Conservation (phyloP, 768 basidiomycete genomes). For the Mycena rosella region DNA sequence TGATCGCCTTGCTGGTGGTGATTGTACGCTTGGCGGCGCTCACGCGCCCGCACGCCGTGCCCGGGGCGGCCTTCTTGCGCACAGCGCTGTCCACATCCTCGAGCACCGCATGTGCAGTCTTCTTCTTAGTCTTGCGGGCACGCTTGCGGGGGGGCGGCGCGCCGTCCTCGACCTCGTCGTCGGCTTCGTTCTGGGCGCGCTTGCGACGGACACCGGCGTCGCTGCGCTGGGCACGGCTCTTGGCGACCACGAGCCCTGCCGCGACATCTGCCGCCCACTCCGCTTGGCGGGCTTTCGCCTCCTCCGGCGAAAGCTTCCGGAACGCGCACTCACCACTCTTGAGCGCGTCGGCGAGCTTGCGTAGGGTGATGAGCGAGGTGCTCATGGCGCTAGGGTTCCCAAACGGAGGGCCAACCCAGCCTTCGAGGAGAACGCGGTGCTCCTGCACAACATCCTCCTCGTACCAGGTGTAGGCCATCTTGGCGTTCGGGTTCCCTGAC, state of each 20-base stretch:
- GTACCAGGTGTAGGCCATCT: background rate
- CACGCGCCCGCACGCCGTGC: no score
- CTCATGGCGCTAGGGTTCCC: background rate
- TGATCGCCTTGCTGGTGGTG: no score
- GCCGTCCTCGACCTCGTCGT: background rate
- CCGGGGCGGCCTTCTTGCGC: no score
- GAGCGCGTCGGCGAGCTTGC: background rate
- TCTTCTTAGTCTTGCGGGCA: no score
- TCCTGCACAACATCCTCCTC: constrained; percentile 18
- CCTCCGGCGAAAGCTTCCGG: background rate
- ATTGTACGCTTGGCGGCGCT: no score
- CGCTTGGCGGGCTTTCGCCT: background rate
- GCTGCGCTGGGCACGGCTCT: background rate
- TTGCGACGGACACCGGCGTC: constrained; percentile 8
- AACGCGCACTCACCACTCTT: background rate
- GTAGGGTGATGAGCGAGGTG: background rate
- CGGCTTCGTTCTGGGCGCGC: background rate
- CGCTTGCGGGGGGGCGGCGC: no score
- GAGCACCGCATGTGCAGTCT: no score
- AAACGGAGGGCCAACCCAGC: background rate
- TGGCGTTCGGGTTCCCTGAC: background rate
- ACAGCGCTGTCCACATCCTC: no score
- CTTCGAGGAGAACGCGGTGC: background rate
- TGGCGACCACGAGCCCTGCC: background rate
- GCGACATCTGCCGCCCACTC: constrained; percentile 13